Evolutionary conservation across 192 early-diverging fungal genomes (phyloP).

Genomic region (Chytriomyces sp.): DNA sequence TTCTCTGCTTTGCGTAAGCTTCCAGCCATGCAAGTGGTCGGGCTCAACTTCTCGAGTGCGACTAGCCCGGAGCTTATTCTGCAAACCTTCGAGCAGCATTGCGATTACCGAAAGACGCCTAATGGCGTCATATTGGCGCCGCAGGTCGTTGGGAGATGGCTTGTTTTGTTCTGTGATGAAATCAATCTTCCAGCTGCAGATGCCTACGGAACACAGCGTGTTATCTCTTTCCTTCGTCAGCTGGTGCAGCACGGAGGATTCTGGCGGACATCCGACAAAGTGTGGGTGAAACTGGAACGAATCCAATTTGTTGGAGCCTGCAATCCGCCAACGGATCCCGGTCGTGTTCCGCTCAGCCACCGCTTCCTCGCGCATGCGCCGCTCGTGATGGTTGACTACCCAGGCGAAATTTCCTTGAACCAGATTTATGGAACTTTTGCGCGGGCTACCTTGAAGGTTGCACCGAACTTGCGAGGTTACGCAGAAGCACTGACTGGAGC

Average conservation of each 20-base stretch:
- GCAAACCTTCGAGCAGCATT: conserved; percentile 96
- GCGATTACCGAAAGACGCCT: conserved; percentile 96
- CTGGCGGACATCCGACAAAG: conserved; percentile 89
- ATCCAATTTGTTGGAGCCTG: conserved; percentile 99
- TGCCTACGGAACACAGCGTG: conserved; percentile 97
- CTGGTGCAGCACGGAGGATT: conserved; percentile 94
- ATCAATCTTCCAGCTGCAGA: conserved; percentile 97
- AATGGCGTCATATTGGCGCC: conserved; percentile 87
- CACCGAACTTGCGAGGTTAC: conserved; percentile 87
- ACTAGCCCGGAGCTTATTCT: conserved; percentile 94
- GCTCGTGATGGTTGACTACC: conserved; percentile 97
- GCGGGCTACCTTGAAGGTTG: conserved; percentile 91
- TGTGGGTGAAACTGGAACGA: conserved; percentile 94
- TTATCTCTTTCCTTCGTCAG: conserved; percentile 94
- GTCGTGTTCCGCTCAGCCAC: conserved; percentile 92
- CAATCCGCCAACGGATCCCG: conserved; percentile 99
- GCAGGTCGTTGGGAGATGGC: conserved; percentile 81
- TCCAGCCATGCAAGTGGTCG: conserved; percentile 94
- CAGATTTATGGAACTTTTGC: conserved; percentile 97
- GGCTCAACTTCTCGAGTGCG: conserved; percentile 98
- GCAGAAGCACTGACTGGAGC: conserved; percentile 88
- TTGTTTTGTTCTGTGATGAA: conserved; percentile 99
- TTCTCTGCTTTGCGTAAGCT: conserved; percentile 93
- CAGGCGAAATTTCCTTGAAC: conserved; percentile 83
- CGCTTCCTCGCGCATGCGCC: conserved; percentile 97